Percentiles rank a stretch among this genome's conserved stretches.
These are phyloP conservation scores for Cystobasidium onofrii DNA, from an alignment of 768 basidiomycete species.

Conservation along the genomic window DNA sequence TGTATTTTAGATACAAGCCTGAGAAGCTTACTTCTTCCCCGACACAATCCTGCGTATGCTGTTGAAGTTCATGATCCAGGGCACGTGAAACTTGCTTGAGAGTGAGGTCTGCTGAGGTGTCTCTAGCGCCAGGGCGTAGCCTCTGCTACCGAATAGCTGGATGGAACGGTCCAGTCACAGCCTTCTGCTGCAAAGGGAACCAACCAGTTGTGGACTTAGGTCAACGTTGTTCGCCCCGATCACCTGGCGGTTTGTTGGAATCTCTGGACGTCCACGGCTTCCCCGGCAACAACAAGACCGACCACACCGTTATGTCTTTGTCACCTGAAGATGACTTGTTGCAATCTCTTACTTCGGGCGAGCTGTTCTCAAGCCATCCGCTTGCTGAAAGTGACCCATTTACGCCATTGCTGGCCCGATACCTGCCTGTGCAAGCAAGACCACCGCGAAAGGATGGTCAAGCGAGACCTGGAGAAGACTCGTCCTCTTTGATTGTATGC, in stretches of 20 bases:
- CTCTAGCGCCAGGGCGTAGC: too few relatives aligned
- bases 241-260: too few relatives aligned
- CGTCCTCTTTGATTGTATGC: neutral
- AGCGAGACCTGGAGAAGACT: neutral
- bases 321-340: neutral
- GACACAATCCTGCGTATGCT: slow-evolving; percentile 19
- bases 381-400: slow-evolving; percentile 3
- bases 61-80: slow-evolving; percentile 24
- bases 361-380: slow-evolving; percentile 9
- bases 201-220: too few relatives aligned
- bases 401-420: neutral
- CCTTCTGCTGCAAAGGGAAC: too few relatives aligned
- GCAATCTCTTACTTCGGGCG: neutral
- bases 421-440: neutral
- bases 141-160: too few relatives aligned
- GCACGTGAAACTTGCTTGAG: neutral
- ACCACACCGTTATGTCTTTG: neutral
- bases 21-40: slow-evolving; percentile 17
- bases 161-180: too few relatives aligned
- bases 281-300: neutral
- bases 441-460: neutral
- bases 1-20: neutral
- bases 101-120: neutral
- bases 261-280: neutral
- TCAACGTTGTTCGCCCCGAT: too few relatives aligned